These are phyloP conservation scores for Begonia fuchsioides DNA, from an alignment of 306 rosid species.

Conservation along the genomic window DNA sequence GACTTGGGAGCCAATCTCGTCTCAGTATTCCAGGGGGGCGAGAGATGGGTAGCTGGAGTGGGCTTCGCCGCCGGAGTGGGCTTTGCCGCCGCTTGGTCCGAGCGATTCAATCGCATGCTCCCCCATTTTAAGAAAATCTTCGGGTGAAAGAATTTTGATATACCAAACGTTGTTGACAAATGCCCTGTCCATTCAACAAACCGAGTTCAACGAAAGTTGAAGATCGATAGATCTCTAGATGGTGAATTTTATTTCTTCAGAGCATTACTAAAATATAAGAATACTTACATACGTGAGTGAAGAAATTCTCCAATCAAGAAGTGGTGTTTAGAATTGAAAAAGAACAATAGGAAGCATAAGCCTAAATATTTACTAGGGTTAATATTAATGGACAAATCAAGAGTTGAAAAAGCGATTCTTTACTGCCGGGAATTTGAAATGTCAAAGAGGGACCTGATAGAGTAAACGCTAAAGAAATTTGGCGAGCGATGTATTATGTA, in stretches of 20 bases:
- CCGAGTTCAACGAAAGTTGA: neutral
- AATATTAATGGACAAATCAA: too few species aligned
- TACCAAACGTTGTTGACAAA: constrained; percentile 76
- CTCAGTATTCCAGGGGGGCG: constrained; percentile 51
- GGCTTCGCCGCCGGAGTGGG: constrained; percentile 27
- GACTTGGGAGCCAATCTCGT: too few species aligned
- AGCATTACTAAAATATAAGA: neutral
- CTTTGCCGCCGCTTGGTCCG: constrained; percentile 42
- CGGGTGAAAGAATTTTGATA: constrained; percentile 75
- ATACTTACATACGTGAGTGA: neutral
- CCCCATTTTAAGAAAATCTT: constrained; percentile 73
- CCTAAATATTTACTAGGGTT: too few species aligned
- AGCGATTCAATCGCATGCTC: constrained; percentile 44
- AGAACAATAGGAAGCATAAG: too few species aligned
- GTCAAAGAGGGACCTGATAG: too few species aligned
- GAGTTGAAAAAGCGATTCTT: too few species aligned
- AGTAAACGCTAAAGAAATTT: too few species aligned
- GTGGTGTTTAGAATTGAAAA: too few species aligned
- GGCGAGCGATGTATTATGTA: too few species aligned
- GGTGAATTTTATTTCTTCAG: neutral
- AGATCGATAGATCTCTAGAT: neutral
- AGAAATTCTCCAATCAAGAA: too few species aligned
- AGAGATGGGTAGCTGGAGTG: constrained; percentile 44
- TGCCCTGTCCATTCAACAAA: constrained; percentile 32
- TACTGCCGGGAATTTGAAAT: too few species aligned